Evolutionary conservation across 768 basidiomycete genomes (phyloP).

Genomic region (Podaxis sp.): DNA sequence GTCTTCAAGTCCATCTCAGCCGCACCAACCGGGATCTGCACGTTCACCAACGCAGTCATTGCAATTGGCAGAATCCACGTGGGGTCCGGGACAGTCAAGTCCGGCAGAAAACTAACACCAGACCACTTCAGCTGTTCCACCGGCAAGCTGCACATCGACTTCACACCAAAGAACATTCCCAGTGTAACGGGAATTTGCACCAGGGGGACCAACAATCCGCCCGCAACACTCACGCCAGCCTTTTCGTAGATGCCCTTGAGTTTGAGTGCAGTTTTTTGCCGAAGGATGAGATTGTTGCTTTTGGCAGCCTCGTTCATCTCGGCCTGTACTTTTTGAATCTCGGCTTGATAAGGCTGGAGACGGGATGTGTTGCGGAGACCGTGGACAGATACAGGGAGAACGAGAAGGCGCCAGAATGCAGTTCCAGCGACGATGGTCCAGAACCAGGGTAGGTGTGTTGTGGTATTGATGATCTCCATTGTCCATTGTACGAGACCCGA

Average conservation of each 20-base stretch:
- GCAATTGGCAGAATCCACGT: constrained; percentile 67
- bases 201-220: constrained; percentile 46
- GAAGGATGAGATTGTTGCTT: constrained; percentile 40
- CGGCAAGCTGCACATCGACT: constrained; percentile 67
- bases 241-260: constrained; percentile 59
- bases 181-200: constrained; percentile 77
- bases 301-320: constrained; percentile 37
- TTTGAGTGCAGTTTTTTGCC: constrained; percentile 54
- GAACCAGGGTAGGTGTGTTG: constrained; percentile 79
- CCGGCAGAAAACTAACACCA: constrained; percentile 70
- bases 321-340: constrained; percentile 47
- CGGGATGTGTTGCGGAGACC: constrained; percentile 58
- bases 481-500: constrained; percentile 62
- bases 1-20: constrained; percentile 57
- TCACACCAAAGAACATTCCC: constrained; percentile 81
- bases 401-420: constrained; percentile 55
- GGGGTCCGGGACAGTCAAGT: constrained; percentile 80
- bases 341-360: constrained; percentile 57
- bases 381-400: constrained; percentile 62
- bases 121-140: constrained; percentile 75
- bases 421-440: constrained; percentile 74
- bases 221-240: constrained; percentile 59
- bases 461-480: constrained; percentile 68
- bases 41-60: constrained; percentile 59
- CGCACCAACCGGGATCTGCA: constrained; percentile 66